phyloP scores from a whole-genome alignment of 2,329 filamentous ascomycete species.

The Dothidotthia symphoricarpi region DNA sequence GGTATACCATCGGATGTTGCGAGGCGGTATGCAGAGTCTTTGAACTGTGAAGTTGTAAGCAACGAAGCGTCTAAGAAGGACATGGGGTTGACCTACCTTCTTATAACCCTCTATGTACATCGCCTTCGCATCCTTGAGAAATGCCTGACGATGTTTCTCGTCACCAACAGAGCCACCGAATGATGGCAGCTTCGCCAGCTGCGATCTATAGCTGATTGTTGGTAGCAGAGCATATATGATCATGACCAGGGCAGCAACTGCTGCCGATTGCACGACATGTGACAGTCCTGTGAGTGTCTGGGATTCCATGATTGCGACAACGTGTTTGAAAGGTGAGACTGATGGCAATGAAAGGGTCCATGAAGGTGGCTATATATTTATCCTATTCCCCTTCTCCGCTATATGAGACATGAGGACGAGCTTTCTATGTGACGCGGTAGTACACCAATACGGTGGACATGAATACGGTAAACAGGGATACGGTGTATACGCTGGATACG shows the following conservation, averaged over 20 bases:
- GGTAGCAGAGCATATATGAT: constrained; percentile 20
- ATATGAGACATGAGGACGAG: no score
- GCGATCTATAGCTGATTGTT: constrained; percentile 18
- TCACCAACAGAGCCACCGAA: constrained; percentile 8
- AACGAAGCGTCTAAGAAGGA: no score
- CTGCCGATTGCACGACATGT: constrained; percentile 24
- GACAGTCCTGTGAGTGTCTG: constrained; percentile 16
- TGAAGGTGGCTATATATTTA: no score
- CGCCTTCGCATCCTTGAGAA: constrained; percentile 20
- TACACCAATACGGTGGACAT: no score
- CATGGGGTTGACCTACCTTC: constrained; percentile 15
- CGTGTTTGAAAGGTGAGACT: background rate
- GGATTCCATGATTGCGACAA: constrained; percentile 16
- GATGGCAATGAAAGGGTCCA: no score
- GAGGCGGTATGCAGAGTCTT: constrained; percentile 26
- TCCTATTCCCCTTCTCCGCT: no score
- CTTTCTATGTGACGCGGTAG: no score
- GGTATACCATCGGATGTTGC: constrained; percentile 17
- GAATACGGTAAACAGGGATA: no score
- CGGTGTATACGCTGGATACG: no score
- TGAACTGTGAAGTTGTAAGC: constrained; percentile 27
- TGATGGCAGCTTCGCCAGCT: constrained; percentile 28
- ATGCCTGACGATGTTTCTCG: constrained; percentile 25
- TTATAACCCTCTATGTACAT: constrained; percentile 31
- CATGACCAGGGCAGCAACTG: constrained; percentile 26